Evolutionary conservation across 257 asterid species (phyloP), one percentile per base, ranked within the genome.

Genomic region (Solanum pimpinellifolium): DNA sequence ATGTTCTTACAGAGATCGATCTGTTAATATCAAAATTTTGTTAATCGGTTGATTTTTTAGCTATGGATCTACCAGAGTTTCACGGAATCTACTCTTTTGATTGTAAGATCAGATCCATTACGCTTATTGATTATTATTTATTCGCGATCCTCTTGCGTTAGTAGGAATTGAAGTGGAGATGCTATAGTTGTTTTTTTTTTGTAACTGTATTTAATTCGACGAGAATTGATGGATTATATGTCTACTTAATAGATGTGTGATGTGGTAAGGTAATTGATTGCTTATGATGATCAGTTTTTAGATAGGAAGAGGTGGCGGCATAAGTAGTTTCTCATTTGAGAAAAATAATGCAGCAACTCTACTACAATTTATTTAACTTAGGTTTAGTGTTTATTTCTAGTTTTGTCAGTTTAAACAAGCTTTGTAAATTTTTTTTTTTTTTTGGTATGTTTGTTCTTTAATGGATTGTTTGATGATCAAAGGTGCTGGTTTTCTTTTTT

Each of bases 41-140:
- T 73, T 7, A 14, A 47, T 88, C 76, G 44, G 6, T 68, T 60
- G n/a, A 9, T 85, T 84, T 60, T 74, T 74, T 42, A 90, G 86
- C 23, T 75, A 88, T 86, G 94, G 94, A 96, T 94, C 95, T 91
- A 83, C 83, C 86, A 72, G 88, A 75, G 83, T 92, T 90, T 89
- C 62, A 89, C 72, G 52, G 88, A 85, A 81, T 86, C 90, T 44
- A 85, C 88, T 88, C 41, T 60, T 90, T 82, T 90, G 91, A 92
- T 86, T 83, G 96, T 93, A 91, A 93, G 98, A 89, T 92, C 94
- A 89, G 90, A 72, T 89, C 90, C 84, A 21, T 39, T 86, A 25
- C 33, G 69, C 59, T 31, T 41, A 6, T 69, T 18, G 25, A 47
- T n/a, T 84, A 16, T 70, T 86, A 15, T 68, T 41, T 76, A 42